These are phyloP conservation scores for Pilobolus umbonatus DNA, from an alignment of 192 early-diverging fungal genomes.

Conservation along the genomic window DNA sequence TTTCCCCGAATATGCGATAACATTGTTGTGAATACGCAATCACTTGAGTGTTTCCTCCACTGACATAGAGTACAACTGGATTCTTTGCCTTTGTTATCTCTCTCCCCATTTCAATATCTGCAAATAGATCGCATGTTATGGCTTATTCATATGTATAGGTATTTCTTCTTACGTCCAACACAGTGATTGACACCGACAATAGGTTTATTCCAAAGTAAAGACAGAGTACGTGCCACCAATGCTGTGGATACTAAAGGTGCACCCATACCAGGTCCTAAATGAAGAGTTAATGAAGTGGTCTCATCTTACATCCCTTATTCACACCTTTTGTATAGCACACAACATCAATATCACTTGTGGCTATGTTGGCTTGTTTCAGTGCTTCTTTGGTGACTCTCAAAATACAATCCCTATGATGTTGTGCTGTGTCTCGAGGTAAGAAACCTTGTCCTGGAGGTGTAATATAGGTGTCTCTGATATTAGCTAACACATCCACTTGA, in stretches of 20 bases:
- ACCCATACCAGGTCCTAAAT: constrained; percentile 92
- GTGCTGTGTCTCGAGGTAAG: constrained; percentile 88
- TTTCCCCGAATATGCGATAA: constrained; percentile 97
- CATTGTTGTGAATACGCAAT: constrained; percentile 93
- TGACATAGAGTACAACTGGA: constrained; percentile 95
- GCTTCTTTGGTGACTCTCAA: constrained; percentile 73
- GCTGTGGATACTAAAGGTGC: constrained; percentile 91
- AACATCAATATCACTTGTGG: constrained; percentile 74
- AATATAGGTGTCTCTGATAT: constrained; percentile 90
- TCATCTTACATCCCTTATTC: background rate
- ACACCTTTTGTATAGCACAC: constrained; percentile 94
- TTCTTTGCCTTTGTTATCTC: constrained; percentile 92
- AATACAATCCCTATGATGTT: constrained; percentile 81
- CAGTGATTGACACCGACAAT: constrained; percentile 97
- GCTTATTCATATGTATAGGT: background rate
- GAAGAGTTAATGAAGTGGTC: background rate
- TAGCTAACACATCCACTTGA: constrained; percentile 72
- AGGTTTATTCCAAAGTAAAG: constrained; percentile 88
- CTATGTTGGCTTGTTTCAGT: constrained; percentile 67
- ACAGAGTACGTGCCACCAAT: constrained; percentile 86
- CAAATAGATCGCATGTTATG: background rate
- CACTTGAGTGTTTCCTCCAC: constrained; percentile 98
- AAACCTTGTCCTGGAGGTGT: constrained; percentile 97
- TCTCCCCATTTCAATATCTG: constrained; percentile 97
- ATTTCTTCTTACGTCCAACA: constrained; percentile 69